Evolutionary conservation across 2,329 filamentous ascomycete species (phyloP), one percentile per base, ranked within the genome.

Genomic region (Cordyceps farinosa): DNA sequence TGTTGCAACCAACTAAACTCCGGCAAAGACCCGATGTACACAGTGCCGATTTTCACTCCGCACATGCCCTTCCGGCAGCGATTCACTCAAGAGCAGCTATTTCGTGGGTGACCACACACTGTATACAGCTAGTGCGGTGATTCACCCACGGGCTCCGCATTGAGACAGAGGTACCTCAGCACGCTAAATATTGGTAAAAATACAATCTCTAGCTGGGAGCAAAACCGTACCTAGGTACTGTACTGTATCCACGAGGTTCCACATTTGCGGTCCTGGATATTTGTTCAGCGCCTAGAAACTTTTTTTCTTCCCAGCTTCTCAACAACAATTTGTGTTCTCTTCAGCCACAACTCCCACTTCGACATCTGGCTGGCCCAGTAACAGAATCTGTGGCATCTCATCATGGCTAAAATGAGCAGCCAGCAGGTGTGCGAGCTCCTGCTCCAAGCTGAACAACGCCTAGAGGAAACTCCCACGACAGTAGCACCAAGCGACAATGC

Each of bases 361-460:
- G 22, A 30, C 57, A 66, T 52, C 67, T 61, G 50, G 47, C 47
- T 52, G 47, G 47, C 38, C 38, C 30, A 53, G 48, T 11, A 15
- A 53, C 40, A 54, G 48, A 61, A 30, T 32, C 13, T 22, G 13
- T 53, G 9, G 29, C 32, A 5, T 44, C 30, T 11, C 36, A 38
- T 47, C 38, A 73, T 74, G 72, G 69, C 69, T 67, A 66, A 66
- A 65, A 70, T 74, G 59, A 67, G 56, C 55, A 71, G 69, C 67
- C 67, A 67, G 67, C 69, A 72, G 32, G 66, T 76, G 57, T 71
- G 73, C 65, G 69, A 71, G 61, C 70, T 76, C 30, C 69, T 75
- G 57, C 70, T 68, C 45, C 67, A 74, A 64, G 73, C 73, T 54
- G 73, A 75, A 66, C 65, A 72, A 66, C 73, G 73, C 62, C 70